Percentiles rank a stretch among this genome's conserved stretches.
These are phyloP conservation scores for Mycena capillaripes DNA, from an alignment of 768 basidiomycete genomes.

Conservation along the genomic window DNA sequence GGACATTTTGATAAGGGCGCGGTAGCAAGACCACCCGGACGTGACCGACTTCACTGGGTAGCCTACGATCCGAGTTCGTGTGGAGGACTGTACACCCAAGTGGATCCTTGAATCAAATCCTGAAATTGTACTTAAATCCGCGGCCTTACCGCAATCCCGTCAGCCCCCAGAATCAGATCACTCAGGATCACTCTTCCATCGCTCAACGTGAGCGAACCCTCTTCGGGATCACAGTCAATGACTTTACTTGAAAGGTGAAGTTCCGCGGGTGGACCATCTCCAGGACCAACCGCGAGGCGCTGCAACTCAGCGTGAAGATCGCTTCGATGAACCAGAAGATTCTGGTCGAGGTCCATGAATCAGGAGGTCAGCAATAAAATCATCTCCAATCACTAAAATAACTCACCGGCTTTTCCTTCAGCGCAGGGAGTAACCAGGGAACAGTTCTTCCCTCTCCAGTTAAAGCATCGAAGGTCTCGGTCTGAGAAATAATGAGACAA, in stretches of 20 bases:
- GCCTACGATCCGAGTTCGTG: slow-evolving; percentile 15
- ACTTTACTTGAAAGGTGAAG: slow-evolving; percentile 7
- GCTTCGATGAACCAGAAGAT: not conserved
- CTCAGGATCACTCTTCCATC: not conserved
- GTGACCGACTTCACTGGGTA: not conserved
- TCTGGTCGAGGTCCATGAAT: not conserved
- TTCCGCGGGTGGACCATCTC: slow-evolving; percentile 5
- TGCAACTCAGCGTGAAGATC: slow-evolving; percentile 14
- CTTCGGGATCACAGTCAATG: not conserved
- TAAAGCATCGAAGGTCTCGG: not conserved
- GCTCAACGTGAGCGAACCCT: not conserved
- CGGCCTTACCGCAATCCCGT: slow-evolving; percentile 8
- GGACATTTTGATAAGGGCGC: not conserved
- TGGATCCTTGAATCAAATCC: too few relatives aligned
- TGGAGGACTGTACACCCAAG: not conserved
- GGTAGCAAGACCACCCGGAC: not conserved
- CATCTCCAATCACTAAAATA: not conserved
- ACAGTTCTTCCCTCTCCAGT: not conserved
- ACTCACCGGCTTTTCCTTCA: not conserved
- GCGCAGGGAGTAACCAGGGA: not conserved
- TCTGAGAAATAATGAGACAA: not conserved
- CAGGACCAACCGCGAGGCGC: slow-evolving; percentile 9
- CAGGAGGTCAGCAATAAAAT: not conserved
- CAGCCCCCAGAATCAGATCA: slow-evolving; percentile 14
- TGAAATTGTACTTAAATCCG: not conserved